These are phyloP conservation scores for Diaporthe sp. DNA, from an alignment of 2,329 filamentous ascomycete species.

Conservation along the genomic window DNA sequence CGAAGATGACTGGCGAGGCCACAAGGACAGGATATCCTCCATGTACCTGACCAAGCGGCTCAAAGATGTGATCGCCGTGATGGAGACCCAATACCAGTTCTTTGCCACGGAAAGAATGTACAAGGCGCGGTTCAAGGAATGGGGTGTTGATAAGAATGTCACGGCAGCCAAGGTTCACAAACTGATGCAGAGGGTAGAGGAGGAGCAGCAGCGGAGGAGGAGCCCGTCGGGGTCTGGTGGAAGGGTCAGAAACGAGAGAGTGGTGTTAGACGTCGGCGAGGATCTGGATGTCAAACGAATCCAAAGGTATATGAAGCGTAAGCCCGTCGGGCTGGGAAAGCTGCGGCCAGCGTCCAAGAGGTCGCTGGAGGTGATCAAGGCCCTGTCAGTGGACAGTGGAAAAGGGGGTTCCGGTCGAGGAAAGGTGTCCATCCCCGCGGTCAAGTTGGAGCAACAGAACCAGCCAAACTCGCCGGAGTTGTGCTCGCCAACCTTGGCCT, in stretches of 20 bases:
- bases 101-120: constrained; percentile 51
- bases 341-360: constrained; percentile 16
- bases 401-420: constrained; percentile 13
- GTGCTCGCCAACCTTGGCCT: background rate
- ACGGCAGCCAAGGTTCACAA: constrained; percentile 48
- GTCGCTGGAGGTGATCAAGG: constrained; percentile 36
- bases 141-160: constrained; percentile 51
- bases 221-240: background rate
- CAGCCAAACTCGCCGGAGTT: background rate
- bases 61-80: constrained; percentile 47
- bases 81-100: constrained; percentile 46
- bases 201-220: constrained; percentile 36
- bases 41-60: constrained; percentile 48
- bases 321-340: constrained; percentile 25
- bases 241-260: background rate
- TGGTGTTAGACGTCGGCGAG: constrained; percentile 23
- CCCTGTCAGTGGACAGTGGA: constrained; percentile 31
- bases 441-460: constrained; percentile 11
- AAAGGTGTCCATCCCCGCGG: constrained; percentile 25
- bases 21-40: constrained; percentile 46
- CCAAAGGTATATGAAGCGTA: constrained; percentile 40
- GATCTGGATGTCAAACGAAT: constrained; percentile 28
- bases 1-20: constrained; percentile 47
- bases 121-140: constrained; percentile 51
- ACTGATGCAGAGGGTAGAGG: constrained; percentile 45